A percentile compares a stretch with the other conserved stretches of the same genome.
These are phyloP conservation scores for Chaetomiaceae sp. DNA, from an alignment of 2,329 filamentous ascomycete species.

Conservation along the genomic window DNA sequence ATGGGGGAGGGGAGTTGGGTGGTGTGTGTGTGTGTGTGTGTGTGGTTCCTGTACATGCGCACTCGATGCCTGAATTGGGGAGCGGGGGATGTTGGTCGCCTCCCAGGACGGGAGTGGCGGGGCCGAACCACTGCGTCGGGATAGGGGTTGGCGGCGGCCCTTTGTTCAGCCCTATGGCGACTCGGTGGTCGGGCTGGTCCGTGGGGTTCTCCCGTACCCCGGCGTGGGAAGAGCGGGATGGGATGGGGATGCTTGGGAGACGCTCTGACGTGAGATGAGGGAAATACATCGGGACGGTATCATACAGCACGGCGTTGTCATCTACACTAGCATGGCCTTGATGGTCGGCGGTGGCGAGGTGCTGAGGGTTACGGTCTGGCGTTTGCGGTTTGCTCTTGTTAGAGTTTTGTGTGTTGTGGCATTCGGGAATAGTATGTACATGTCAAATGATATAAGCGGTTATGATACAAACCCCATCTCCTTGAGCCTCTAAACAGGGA, in stretches of 20 bases:
- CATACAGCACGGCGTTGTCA: neutral
- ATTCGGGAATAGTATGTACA: neutral
- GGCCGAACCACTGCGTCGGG: neutral
- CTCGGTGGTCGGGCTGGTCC: no score
- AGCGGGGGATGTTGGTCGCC: no score
- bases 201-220: no score
- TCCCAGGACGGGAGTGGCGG: no score
- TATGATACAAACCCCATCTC: no score
- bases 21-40: neutral
- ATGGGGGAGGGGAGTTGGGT: neutral
- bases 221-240: no score
- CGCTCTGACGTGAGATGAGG: neutral
- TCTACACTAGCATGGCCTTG: constrained; percentile 17
- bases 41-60: no score
- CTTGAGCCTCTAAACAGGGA: no score
- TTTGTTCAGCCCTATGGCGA: constrained; percentile 6
- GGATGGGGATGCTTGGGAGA: no score
- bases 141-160: constrained; percentile 8
- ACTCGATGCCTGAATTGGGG: no score
- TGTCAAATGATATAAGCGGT: neutral
- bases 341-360: constrained; percentile 20
- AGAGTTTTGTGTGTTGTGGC: neutral
- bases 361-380: constrained; percentile 3
- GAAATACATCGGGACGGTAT: neutral
- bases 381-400: neutral